Evolutionary conservation across 129 eudicot species (phyloP).

Genomic region (Flaveria bidentis): DNA sequence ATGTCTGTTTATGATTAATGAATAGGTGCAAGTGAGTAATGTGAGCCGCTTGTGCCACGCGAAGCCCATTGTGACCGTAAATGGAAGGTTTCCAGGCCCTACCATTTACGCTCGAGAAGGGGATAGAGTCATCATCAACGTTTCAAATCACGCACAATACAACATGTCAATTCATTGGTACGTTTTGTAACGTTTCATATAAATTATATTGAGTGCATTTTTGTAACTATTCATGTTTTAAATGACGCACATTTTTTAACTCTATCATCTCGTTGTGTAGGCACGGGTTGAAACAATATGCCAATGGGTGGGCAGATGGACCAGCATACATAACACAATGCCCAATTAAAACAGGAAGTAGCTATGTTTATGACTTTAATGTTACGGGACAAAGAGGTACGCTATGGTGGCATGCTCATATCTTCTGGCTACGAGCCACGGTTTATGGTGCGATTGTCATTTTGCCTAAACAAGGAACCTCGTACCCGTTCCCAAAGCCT

Average conservation of each 20-base stretch:
- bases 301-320: constrained; percentile 12
- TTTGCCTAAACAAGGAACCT: constrained; percentile 1
- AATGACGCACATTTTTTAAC: not conserved
- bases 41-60: constrained; percentile 6
- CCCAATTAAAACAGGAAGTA: not conserved
- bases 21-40: constrained; percentile 12
- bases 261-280: not conserved
- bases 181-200: not conserved
- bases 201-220: not conserved
- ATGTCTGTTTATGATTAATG: not conserved
- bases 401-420: constrained; percentile 18
- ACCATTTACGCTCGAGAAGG: constrained; percentile 17
- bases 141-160: constrained; percentile 12
- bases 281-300: constrained; percentile 14
- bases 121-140: constrained; percentile 14
- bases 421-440: constrained; percentile 14
- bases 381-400: constrained; percentile 14
- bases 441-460: constrained; percentile 18
- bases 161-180: constrained; percentile 17
- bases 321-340: constrained; percentile 14
- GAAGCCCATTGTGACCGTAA: constrained; percentile 11
- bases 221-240: too few relatives aligned
- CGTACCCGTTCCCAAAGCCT: constrained; percentile 11
- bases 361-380: constrained; percentile 10
- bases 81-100: constrained; percentile 2